A percentile compares a stretch with the other conserved stretches of the same genome.
These are phyloP conservation scores for Pythium volutum DNA, from an alignment of 352 stramenopile genomes.

Conservation along the genomic window DNA sequence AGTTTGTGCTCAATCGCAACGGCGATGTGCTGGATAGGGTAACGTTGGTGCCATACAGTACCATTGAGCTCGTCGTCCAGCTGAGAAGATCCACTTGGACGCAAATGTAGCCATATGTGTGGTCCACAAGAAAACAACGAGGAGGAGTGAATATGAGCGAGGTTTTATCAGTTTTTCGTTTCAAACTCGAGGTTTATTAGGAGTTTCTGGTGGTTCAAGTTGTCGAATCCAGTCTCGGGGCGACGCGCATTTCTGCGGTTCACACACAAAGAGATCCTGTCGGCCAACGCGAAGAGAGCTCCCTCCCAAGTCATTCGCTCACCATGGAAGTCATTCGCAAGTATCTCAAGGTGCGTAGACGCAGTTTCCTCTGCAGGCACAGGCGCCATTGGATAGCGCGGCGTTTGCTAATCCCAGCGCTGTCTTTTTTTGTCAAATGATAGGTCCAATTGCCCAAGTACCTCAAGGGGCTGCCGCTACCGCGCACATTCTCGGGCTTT, in stretches of 20 bases:
- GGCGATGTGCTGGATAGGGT: slow-evolving; percentile 64
- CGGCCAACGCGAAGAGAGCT: not conserved
- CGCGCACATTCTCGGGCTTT: slow-evolving; percentile 78
- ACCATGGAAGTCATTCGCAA: slow-evolving; percentile 79
- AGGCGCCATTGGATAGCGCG: not conserved
- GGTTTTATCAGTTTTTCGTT: slow-evolving; percentile 21
- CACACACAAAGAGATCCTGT: not conserved
- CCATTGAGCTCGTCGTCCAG: not conserved
- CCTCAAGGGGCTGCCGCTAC: slow-evolving; percentile 78
- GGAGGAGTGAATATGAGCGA: slow-evolving; percentile 3
- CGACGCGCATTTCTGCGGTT: not conserved
- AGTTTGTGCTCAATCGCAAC: slow-evolving; percentile 73
- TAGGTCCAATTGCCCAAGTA: slow-evolving; percentile 74
- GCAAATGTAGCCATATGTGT: slow-evolving; percentile 25
- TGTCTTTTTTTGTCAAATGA: not conserved
- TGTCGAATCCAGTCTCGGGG: not conserved
- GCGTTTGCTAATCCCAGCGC: slow-evolving; percentile 8
- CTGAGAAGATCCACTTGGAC: not conserved
- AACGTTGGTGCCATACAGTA: slow-evolving; percentile 19
- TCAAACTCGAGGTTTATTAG: slow-evolving; percentile 12
- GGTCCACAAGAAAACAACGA: slow-evolving; percentile 11
- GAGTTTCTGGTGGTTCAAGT: slow-evolving; percentile 28
- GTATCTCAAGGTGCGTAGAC: slow-evolving; percentile 60
- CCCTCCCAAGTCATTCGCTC: not conserved
- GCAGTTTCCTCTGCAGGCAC: not conserved